Base-by-base conservation (phyloP, 2,329 filamentous ascomycete species). In the Fusarium vanettenii region DNA sequence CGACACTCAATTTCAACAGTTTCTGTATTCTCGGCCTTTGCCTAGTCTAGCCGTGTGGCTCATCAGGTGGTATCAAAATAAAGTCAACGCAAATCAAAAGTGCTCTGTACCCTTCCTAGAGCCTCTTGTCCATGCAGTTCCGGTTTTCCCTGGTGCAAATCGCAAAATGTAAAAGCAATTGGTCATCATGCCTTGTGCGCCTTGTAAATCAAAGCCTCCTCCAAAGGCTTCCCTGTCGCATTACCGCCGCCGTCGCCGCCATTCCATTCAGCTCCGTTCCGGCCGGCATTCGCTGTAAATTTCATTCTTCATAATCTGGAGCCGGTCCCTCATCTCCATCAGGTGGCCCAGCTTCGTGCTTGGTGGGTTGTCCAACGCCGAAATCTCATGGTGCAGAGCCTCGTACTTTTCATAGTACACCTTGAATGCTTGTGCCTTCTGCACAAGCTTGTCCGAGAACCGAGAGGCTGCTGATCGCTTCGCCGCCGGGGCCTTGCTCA, bases 251-350 rank as follows among this genome's bases (percentile, higher is more conserved):
- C 60, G 52, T 68, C 57, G 27, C 69, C 60, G 31, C 55, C 55
- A 33, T 69, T 75, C 70, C 55, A 33, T 69, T 75, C 70, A 80
- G 37, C 71, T 74, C 69, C 78, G 79, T 35, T 76, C 75, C 6
- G 73, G 82, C 64, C 79, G 82, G 79, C 80, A 84, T 80, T 87
- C 85, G 72, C 81, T 82, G 76, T 90, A 88, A 52, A 92, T 92
- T 67, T 90, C 86, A 73, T 80, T 83, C 85, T 92, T 92, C 87
- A 92, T 87, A n/a, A 74, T 74, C 72, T 87, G 84, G 57, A 92
- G 81, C 37, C 86, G 84, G 31, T 85, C 82, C 66, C 89, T 87
- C 89, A 92, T 89, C 16, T 88, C 85, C 33, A 87, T 76, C 55
- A 92, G 79, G 57, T 87, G 80, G 7, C 83, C 82, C 61, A 92